A percentile compares a stretch with the other conserved stretches of the same genome.
phyloP scores from a whole-genome alignment of 495 filamentous ascomycete species.

The Beverwykella pulmonaria region DNA sequence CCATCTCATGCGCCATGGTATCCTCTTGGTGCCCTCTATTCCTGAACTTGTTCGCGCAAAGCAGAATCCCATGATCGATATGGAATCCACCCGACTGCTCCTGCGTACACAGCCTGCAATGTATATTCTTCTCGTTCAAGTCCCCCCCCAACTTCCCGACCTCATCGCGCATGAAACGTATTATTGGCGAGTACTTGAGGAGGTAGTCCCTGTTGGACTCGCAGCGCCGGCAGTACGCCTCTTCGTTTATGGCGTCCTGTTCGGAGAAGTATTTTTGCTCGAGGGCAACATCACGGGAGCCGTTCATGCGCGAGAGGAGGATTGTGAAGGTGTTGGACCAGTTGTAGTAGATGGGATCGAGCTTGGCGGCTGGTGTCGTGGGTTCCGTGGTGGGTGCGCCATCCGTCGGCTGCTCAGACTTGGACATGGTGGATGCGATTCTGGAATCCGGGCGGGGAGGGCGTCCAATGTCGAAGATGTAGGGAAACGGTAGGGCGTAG shows the following conservation, averaged over 20 bases:
- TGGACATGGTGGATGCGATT: constrained; percentile 5
- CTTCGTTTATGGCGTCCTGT: constrained; percentile 67
- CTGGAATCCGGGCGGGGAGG: not conserved
- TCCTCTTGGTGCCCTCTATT: constrained; percentile 81
- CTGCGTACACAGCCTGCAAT: constrained; percentile 74
- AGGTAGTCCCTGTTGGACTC: constrained; percentile 78
- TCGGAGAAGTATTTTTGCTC: constrained; percentile 62
- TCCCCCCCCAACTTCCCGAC: constrained; percentile 74
- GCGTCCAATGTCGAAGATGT: constrained; percentile 7
- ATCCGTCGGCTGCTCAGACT: constrained; percentile 9
- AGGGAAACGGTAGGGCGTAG: not conserved
- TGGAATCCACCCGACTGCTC: constrained; percentile 77
- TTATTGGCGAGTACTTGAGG: constrained; percentile 76
- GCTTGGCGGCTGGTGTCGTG: constrained; percentile 13
- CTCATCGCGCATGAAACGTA: constrained; percentile 81
- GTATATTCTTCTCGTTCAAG: constrained; percentile 72
- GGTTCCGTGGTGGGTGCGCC: constrained; percentile 7
- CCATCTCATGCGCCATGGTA: constrained; percentile 94
- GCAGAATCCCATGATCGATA: constrained; percentile 77
- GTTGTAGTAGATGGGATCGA: constrained; percentile 49
- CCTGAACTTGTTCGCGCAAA: constrained; percentile 86
- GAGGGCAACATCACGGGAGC: constrained; percentile 63
- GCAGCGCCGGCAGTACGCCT: constrained; percentile 72
- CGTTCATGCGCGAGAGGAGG: constrained; percentile 64
- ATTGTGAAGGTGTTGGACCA: constrained; percentile 82